Percentiles rank a stretch among this genome's conserved stretches.
phyloP scores from a whole-genome alignment of 495 filamentous ascomycete genomes.

The Pseudoneurospora amorphoporcata region DNA sequence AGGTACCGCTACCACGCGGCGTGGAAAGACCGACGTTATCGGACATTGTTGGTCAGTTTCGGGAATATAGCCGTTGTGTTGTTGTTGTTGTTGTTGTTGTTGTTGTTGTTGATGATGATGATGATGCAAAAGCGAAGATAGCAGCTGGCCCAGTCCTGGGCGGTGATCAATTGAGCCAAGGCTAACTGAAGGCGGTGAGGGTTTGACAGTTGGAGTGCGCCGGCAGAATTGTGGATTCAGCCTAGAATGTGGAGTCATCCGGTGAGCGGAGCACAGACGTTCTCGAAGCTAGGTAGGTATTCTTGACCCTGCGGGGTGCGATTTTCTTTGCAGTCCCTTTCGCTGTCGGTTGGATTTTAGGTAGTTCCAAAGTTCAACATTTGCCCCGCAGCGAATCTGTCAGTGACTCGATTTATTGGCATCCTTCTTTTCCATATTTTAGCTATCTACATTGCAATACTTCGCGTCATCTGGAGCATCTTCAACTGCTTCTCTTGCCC shows the following conservation, averaged over 20 bases:
- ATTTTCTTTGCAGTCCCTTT: background rate
- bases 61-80: background rate
- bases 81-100: no score
- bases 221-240: background rate
- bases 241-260: background rate
- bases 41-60: constrained; percentile 51
- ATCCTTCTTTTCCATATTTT: background rate
- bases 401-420: background rate
- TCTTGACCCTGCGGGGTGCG: background rate
- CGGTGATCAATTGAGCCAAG: background rate
- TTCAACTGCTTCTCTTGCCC: background rate
- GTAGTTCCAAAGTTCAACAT: background rate
- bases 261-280: background rate
- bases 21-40: constrained; percentile 97
- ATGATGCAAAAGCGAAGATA: background rate
- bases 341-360: background rate
- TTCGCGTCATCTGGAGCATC: background rate
- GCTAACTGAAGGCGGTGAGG: background rate
- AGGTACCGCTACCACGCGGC: constrained; percentile 89
- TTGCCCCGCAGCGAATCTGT: background rate
- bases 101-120: background rate
- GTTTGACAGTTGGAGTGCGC: background rate
- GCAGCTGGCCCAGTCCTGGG: background rate
- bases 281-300: background rate
- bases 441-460: background rate